phyloP scores from a whole-genome alignment of 2,329 filamentous ascomycete genomes.

The Colletotrichum sp. region DNA sequence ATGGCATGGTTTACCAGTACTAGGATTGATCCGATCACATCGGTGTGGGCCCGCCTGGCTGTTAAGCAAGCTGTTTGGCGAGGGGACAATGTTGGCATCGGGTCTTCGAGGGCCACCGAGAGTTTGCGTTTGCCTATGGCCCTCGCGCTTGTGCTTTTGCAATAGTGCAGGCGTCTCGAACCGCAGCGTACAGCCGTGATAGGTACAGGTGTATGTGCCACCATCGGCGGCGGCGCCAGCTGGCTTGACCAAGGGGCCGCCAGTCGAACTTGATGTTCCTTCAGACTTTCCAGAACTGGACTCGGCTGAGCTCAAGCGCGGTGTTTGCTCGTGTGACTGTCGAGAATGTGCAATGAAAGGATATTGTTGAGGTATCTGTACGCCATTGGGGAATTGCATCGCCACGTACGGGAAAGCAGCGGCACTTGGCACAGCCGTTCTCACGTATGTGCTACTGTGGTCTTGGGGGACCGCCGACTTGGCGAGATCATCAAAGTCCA shows the following conservation, averaged over 20 bases:
- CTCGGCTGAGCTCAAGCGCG: constrained; percentile 48
- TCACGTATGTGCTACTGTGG: background rate
- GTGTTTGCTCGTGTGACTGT: constrained; percentile 35
- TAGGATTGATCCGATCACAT: constrained; percentile 92
- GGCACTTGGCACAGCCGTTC: background rate
- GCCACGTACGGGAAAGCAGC: constrained; percentile 30
- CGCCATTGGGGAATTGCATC: constrained; percentile 39
- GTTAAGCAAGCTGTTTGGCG: constrained; percentile 64
- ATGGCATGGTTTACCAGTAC: constrained; percentile 92
- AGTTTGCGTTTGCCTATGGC: constrained; percentile 77
- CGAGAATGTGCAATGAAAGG: constrained; percentile 48
- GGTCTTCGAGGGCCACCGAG: constrained; percentile 40
- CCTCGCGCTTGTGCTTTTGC: constrained; percentile 95
- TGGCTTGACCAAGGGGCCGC: constrained; percentile 53
- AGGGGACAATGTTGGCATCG: constrained; percentile 50
- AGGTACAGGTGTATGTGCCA: constrained; percentile 95
- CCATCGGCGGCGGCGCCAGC: constrained; percentile 72
- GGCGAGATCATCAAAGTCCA: constrained; percentile 44
- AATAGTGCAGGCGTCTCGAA: constrained; percentile 88
- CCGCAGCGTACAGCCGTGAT: constrained; percentile 85
- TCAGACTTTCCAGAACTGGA: constrained; percentile 33
- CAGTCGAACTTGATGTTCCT: constrained; percentile 29
- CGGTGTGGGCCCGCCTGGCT: constrained; percentile 92
- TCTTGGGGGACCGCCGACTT: constrained; percentile 22
- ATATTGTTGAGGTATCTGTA: constrained; percentile 56